Percentiles rank a stretch among this genome's conserved stretches.
Conservation (phyloP, 371 early-diverging fungal species). For the Cokeromyces recurvatus region DNA sequence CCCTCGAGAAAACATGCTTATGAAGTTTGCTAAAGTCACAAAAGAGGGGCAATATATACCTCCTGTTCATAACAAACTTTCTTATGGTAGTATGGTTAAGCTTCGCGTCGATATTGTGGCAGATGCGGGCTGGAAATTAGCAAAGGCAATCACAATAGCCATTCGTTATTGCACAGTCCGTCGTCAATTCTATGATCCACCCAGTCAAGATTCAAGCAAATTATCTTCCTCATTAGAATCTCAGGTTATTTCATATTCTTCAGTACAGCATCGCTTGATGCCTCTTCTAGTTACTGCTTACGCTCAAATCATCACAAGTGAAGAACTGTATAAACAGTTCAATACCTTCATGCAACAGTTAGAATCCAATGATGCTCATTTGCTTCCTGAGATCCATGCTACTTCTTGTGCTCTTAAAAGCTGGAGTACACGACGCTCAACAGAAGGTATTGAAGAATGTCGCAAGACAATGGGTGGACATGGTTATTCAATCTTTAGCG, state of each 20-base stretch:
- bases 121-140: constrained; percentile 46
- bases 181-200: constrained; percentile 53
- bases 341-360: constrained; percentile 50
- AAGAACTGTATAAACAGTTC: constrained; percentile 48
- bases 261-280: constrained; percentile 69
- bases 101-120: constrained; percentile 65
- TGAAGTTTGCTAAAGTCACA: constrained; percentile 71
- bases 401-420: constrained; percentile 77
- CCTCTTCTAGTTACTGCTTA: constrained; percentile 69
- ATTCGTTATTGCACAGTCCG: constrained; percentile 70
- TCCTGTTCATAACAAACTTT: constrained; percentile 53
- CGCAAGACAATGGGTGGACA: constrained; percentile 84
- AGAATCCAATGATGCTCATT: constrained; percentile 30
- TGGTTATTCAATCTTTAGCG: constrained; percentile 72
- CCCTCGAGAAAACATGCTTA: constrained; percentile 77
- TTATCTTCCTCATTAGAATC: constrained; percentile 36
- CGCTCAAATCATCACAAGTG: constrained; percentile 59
- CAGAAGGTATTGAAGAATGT: constrained; percentile 73
- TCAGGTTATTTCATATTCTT: constrained; percentile 71
- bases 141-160: constrained; percentile 66
- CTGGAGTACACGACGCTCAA: constrained; percentile 62
- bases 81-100: constrained; percentile 76
- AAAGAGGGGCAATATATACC: constrained; percentile 57
- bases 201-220: constrained; percentile 1
- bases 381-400: constrained; percentile 76